Evolutionary conservation across 768 basidiomycete species (phyloP), one percentile per base, ranked within the genome.

Genomic region (Tulasnella sp.): DNA sequence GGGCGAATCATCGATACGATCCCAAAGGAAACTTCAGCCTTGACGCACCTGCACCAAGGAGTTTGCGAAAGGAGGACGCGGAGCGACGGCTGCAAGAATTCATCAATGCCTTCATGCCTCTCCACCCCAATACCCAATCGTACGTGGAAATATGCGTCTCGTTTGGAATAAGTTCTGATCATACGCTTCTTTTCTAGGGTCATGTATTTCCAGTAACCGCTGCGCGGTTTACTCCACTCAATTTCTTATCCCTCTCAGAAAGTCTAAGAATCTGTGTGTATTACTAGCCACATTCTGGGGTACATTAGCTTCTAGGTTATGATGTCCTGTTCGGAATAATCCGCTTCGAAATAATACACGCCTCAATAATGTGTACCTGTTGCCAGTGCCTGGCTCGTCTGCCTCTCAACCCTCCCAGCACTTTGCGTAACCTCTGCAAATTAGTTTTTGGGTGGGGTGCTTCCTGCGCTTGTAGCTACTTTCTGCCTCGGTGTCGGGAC

Each of bases 131-230:
- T 18, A 77, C 76, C 36, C 39, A 52, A 62, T 58, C 48, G 76
- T 77, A 62, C 62, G 76, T 39, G 9, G 18, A n/a, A n/a, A n/a
- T n/a, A n/a, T n/a, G 42, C 42, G 0, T 12, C 5, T 16, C 7
- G 6, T n/a, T n/a, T 27, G 14, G 34, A 34, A 21, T 27, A 10
- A n/a, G 2, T 77, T 34, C 76, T 77, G 56, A 56, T 40, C 12
- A 5, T 52, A 2, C 14, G 27, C 9, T 27, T 4, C 12, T 6
- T 34, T 62, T 40, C 0, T 38, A 77, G 76, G 36, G 58, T 40
- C 14, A 77, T 77, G 76, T 77, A 62, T n/a, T 77, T 77, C 76
- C 76, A 77, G 27, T 77, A 52, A 77, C 31, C 31, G 14, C 62
- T 12, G 27, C 18, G 14, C 18, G 16, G 31, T 68, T 36, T 68